These are phyloP conservation scores for Botrytis fragariae DNA, from an alignment of 2,329 filamentous ascomycete genomes.

Conservation along the genomic window DNA sequence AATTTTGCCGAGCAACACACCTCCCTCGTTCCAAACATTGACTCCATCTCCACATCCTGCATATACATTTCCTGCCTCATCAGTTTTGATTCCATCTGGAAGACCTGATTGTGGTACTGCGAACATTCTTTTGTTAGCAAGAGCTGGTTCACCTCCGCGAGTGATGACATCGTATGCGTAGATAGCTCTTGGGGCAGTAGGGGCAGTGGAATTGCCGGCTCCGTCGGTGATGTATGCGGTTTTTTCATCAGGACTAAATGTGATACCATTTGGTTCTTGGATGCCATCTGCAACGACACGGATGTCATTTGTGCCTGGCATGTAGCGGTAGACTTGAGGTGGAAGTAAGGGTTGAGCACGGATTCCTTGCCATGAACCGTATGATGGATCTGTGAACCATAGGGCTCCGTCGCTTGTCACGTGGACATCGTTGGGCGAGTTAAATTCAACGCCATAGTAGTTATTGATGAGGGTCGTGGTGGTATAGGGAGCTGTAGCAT, in stretches of 20 bases:
- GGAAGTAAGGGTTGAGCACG: slow-evolving; percentile 51
- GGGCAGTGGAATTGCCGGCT: slow-evolving; percentile 41
- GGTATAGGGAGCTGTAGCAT: slow-evolving; percentile 23
- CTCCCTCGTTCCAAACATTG: slow-evolving; percentile 51
- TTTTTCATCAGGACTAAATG: slow-evolving; percentile 53
- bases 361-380: slow-evolving; percentile 58
- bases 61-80: slow-evolving; percentile 53
- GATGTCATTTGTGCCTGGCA: slow-evolving; percentile 50
- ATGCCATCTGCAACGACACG: slow-evolving; percentile 57
- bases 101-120: slow-evolving; percentile 52
- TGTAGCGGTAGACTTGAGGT: slow-evolving; percentile 57
- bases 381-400: slow-evolving; percentile 62
- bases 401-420: slow-evolving; percentile 53
- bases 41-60: slow-evolving; percentile 53
- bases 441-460: slow-evolving; percentile 57
- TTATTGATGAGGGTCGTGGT: slow-evolving; percentile 53
- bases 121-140: slow-evolving; percentile 43
- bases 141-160: slow-evolving; percentile 15
- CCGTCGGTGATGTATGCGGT: slow-evolving; percentile 54
- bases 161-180: slow-evolving; percentile 31
- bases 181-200: slow-evolving; percentile 40
- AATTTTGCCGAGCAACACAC: slow-evolving; percentile 55
- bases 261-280: slow-evolving; percentile 54
- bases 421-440: slow-evolving; percentile 56
- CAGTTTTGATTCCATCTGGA: slow-evolving; percentile 57